Conservation (phyloP, 164 flowering plant species). For the Akebia trifoliata region DNA sequence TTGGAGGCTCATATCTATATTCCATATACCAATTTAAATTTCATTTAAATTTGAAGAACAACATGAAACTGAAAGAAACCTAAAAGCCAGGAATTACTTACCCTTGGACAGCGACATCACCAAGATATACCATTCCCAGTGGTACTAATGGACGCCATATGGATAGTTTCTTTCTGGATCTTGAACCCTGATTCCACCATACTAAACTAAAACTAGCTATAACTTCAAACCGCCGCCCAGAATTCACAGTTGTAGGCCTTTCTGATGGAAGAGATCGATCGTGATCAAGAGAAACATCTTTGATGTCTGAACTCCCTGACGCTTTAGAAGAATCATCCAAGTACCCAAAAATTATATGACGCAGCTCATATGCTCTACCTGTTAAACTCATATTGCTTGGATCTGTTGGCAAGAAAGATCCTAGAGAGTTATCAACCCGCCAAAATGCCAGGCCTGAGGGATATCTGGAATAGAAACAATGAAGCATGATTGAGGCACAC, state of each 20-base stretch:
- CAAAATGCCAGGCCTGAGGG: conserved; percentile 58
- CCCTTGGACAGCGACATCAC: conserved; percentile 92
- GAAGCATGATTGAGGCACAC: background rate
- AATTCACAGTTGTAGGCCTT: conserved; percentile 29
- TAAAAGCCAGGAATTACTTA: conserved; percentile 22
- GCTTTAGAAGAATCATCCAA: conserved; percentile 32
- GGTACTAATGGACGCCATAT: conserved; percentile 95
- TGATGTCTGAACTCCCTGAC: conserved; percentile 22
- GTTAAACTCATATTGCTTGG: conserved; percentile 33
- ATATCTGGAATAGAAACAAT: conserved; percentile 35
- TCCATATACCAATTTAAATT: conserved; percentile 6
- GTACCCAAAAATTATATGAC: conserved; percentile 48
- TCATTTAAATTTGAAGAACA: conserved; percentile 8
- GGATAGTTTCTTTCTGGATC: conserved; percentile 71
- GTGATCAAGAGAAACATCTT: conserved; percentile 21
- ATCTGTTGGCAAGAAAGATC: conserved; percentile 88
- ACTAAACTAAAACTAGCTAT: conserved; percentile 72
- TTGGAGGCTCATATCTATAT: conserved; percentile 88
- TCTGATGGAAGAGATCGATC: conserved; percentile 32
- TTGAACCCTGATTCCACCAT: conserved; percentile 90
- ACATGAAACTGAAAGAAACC: conserved; percentile 1
- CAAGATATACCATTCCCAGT: conserved; percentile 71
- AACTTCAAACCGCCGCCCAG: conserved; percentile 59
- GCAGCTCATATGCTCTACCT: conserved; percentile 69
- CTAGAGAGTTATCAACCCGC: conserved; percentile 88